Base-by-base conservation (phyloP, 2,329 filamentous ascomycete genomes). In the Calonectria montana region DNA sequence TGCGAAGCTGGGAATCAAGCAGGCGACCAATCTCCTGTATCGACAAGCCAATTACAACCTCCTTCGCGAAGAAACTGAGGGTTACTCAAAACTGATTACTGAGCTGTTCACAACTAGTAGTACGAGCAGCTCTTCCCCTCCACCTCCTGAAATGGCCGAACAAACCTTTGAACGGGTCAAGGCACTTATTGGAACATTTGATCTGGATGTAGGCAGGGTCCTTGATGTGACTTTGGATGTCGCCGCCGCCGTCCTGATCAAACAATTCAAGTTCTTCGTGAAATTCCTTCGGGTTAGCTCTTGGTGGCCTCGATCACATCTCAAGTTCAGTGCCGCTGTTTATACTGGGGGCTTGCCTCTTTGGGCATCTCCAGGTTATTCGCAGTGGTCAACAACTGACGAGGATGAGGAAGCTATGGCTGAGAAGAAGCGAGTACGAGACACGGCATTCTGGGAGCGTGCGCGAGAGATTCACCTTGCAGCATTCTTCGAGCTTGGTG, bases 11-110 rank as follows among this genome's bases (percentile, higher is more conserved):
- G 93, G 93, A 18, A 95, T 98, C 75, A 92, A 96, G 67, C 95
- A 97, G 80, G 94, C 96, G 61, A 99, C 97, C 9, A 97, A 98
- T 78, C 88, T 97, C 5, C 89, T 99, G 0, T 99, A 99, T 82
- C 93, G 96, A 72, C 97, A 98, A 83, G 95, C 96, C 16, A 98
- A 98, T 83, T 98, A 98, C 87, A 99, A 99, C 79, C 86, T 99
- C 9, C 87, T 99, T 23, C 92, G 97, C 53, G 97, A 99, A 85
- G 97, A 99, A 83, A 95, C 95, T 0, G 97, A 99, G 84, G 97
- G 97, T 47, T 99, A 98, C 81, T 96, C 97, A 0, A 99, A 99
- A 83, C 90, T 99, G 57, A 92, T 98, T 72, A 98, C 96, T 0
- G 97, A 99, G 82, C 92, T 98, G 37, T 99, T 98, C 83, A 96